Conservation (phyloP, 352 stramenopile species). For the Saprolegnia diclina region DNA sequence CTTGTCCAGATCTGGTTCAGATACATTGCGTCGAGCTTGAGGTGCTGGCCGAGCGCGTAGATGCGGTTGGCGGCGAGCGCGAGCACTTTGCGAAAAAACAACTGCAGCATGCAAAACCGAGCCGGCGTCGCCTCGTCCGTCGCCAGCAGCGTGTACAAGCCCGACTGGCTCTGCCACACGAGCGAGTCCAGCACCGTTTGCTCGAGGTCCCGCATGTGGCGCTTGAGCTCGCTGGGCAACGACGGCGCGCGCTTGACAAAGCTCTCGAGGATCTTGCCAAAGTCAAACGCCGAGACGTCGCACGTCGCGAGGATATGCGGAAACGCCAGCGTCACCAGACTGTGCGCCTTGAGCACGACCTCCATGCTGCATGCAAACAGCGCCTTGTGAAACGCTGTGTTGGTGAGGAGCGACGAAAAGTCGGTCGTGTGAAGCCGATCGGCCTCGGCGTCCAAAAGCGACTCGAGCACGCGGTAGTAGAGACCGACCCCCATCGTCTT, state of each 20-base stretch:
- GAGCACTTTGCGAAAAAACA: conserved; percentile 84
- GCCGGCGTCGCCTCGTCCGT: neutral
- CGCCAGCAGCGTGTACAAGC: conserved; percentile 55
- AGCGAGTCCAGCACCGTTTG: conserved; percentile 75
- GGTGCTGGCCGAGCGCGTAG: conserved; percentile 56
- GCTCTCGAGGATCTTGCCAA: conserved; percentile 81
- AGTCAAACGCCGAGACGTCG: conserved; percentile 79
- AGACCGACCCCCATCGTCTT: conserved; percentile 58
- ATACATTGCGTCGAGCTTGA: conserved; percentile 65
- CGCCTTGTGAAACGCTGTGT: conserved; percentile 67
- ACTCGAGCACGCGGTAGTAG: conserved; percentile 79
- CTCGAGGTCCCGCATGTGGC: conserved; percentile 82
- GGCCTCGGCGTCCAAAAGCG: conserved; percentile 60
- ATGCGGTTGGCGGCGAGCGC: conserved; percentile 75
- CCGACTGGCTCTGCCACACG: conserved; percentile 65
- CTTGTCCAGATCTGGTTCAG: conserved; percentile 85
- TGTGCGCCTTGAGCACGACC: conserved; percentile 78
- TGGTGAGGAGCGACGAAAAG: conserved; percentile 75
- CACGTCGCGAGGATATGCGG: conserved; percentile 69
- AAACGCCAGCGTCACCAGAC: conserved; percentile 80
- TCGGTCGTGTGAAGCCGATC: conserved; percentile 60
- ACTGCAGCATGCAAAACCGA: conserved; percentile 52
- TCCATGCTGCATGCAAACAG: conserved; percentile 81
- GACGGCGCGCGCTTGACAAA: conserved; percentile 78
- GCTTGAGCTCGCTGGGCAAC: conserved; percentile 67